phyloP scores from a whole-genome alignment of 192 early-diverging fungal species.

The Backusella macrospora region DNA sequence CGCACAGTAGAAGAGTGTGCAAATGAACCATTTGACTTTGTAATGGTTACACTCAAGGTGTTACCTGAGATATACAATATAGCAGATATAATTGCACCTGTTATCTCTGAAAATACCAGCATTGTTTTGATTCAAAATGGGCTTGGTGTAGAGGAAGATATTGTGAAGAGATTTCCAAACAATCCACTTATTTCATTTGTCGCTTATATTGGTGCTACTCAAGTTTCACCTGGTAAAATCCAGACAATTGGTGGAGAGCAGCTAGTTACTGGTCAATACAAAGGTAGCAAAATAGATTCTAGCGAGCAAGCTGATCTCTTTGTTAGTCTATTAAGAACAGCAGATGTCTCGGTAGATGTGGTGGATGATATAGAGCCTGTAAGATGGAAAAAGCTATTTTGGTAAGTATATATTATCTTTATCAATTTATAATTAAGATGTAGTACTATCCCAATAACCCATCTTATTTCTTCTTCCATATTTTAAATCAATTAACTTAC shows the following conservation, averaged over 20 bases:
- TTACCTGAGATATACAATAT: slow-evolving; percentile 62
- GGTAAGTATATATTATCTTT: slow-evolving; percentile 36
- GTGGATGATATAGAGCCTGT: slow-evolving; percentile 58
- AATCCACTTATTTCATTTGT: slow-evolving; percentile 64
- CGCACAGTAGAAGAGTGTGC: slow-evolving; percentile 27
- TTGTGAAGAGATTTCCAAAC: slow-evolving; percentile 55
- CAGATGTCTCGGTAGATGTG: slow-evolving; percentile 40
- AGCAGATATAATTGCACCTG: slow-evolving; percentile 58
- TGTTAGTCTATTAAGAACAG: slow-evolving; percentile 43
- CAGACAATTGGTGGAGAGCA: slow-evolving; percentile 46
- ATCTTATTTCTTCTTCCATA: neutral
- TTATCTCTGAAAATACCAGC: slow-evolving; percentile 50
- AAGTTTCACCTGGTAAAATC: slow-evolving; percentile 55
- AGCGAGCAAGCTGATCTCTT: slow-evolving; percentile 36
- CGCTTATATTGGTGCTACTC: slow-evolving; percentile 66
- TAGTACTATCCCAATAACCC: neutral
- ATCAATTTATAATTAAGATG: neutral
- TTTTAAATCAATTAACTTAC: neutral
- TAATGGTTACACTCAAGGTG: slow-evolving; percentile 69
- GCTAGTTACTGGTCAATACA: slow-evolving; percentile 48
- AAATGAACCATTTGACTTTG: slow-evolving; percentile 54
- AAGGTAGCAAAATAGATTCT: slow-evolving; percentile 35
- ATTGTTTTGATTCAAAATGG: slow-evolving; percentile 79
- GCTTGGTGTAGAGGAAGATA: slow-evolving; percentile 63
- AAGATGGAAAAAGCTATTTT: slow-evolving; percentile 74